A percentile compares a stretch with the other conserved stretches of the same genome.
Conservation (phyloP, 108 stramenopile genomes). For the Cyclotella cryptica region DNA sequence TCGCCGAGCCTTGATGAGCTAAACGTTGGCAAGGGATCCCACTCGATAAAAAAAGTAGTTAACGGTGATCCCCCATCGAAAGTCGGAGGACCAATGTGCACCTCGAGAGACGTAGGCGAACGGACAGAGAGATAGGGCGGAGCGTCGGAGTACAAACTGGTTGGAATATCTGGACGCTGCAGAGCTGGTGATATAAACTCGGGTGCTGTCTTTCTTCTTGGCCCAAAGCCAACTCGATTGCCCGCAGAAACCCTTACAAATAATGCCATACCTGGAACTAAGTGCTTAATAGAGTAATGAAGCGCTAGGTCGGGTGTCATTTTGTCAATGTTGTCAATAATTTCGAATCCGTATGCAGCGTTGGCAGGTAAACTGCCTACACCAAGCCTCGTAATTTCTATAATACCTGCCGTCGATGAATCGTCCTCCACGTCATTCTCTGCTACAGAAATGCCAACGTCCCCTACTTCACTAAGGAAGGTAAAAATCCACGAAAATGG, state of each 20-base stretch:
- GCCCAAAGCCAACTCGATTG: conserved; percentile 67
- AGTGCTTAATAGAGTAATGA: conserved; percentile 49
- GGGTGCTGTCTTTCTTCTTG: conserved; percentile 57
- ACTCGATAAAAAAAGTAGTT: conserved; percentile 79
- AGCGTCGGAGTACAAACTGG: conserved; percentile 52
- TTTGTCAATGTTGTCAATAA: conserved; percentile 22
- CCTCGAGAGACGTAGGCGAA: conserved; percentile 55
- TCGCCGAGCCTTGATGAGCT: conserved; percentile 41
- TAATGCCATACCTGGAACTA: conserved; percentile 59
- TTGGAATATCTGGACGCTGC: conserved; percentile 56
- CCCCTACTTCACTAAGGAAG: conserved; percentile 73
- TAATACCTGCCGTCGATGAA: conserved; percentile 17
- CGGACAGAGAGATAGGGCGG: conserved; percentile 45
- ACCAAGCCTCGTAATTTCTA: conserved; percentile 29
- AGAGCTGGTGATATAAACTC: conserved; percentile 44
- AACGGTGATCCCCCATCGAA: conserved; percentile 81
- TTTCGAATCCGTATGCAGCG: conserved; percentile 48
- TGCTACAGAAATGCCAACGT: conserved; percentile 37
- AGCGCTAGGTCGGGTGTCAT: conserved; percentile 20
- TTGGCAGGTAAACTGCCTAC: conserved; percentile 40
- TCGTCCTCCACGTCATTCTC: conserved; percentile 38
- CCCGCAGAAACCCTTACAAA: conserved; percentile 60
- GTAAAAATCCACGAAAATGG: conserved; percentile 61
- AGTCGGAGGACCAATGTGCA: conserved; percentile 65
- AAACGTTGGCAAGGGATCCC: conserved; percentile 69